Percentiles rank a stretch among this genome's conserved stretches.
Evolutionary conservation across 139 green algal species (phyloP).

Genomic region (Spirogloea muscicola): DNA sequence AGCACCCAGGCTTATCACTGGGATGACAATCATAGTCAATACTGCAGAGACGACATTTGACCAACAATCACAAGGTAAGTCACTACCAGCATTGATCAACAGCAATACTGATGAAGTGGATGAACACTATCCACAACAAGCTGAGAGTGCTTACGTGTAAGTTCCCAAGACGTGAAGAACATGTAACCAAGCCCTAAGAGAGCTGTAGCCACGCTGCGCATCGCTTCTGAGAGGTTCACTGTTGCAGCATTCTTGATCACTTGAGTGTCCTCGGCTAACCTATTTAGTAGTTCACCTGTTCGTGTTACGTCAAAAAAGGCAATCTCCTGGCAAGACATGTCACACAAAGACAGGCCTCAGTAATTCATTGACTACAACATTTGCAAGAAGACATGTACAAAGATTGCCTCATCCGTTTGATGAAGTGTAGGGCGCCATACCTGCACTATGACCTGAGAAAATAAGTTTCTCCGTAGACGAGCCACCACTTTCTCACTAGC

Average conservation of each 20-base stretch:
- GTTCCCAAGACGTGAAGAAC: conserved; percentile 35
- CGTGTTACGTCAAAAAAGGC: conserved; percentile 41
- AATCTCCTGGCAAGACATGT: conserved; percentile 21
- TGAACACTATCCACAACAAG: conserved; percentile 1
- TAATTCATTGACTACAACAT: background rate
- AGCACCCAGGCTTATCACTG: conserved; percentile 15
- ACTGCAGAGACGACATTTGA: no score
- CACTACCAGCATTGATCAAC: no score
- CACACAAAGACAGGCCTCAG: background rate
- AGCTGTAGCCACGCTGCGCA: conserved; percentile 24
- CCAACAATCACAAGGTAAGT: no score
- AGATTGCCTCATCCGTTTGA: background rate
- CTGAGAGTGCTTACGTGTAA: conserved; percentile 38
- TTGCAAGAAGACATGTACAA: background rate
- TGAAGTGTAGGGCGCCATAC: background rate
- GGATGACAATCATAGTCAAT: conserved; percentile 18
- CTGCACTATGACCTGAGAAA: conserved; percentile 25
- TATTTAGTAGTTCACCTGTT: conserved; percentile 35
- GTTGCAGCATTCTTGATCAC: conserved; percentile 33
- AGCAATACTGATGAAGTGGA: no score
- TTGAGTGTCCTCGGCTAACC: conserved; percentile 41
- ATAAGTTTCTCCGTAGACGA: conserved; percentile 33
- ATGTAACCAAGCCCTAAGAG: conserved; percentile 29
- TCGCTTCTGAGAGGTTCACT: conserved; percentile 21
- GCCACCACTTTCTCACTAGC: conserved; percentile 40